Base-by-base conservation (phyloP, 2,329 filamentous ascomycete genomes). In the Grosmannia serpens region DNA sequence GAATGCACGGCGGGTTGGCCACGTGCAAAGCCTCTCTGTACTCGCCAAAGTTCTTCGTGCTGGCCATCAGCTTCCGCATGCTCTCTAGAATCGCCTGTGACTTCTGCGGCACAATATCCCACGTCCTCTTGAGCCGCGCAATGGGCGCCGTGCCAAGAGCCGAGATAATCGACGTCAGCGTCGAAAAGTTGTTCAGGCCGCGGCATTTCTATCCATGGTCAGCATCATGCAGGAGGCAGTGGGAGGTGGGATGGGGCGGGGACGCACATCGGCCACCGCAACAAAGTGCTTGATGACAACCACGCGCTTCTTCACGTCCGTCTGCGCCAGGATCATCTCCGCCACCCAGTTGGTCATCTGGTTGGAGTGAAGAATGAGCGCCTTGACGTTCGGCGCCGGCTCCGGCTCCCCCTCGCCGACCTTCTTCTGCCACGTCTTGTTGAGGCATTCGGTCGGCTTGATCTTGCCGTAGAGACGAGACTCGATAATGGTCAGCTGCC, bases 361-460 rank as follows among this genome's bases (percentile, higher is more conserved):
- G 68, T 99, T 99, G 0, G 94, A 97, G 73, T 99, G 94, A 56
- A 97, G 78, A 73, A 99, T 99, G 62, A 99, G 80, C 11, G 91
- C 89, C 74, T 97, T 96, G 65, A 99, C 90, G 66, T 99, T 97
- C 0, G 90, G 84, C 11, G 94, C 91, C 38, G 91, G 89, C 67
- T 96, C 91, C 7, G 87, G 82, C 62, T 91, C 88, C 61, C 87
- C 86, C 38, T 91, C 87, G 10, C 76, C 81, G 60, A 95, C 79
- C 76, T 96, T 96, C 81, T 95, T 97, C 73, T 96, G 91, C 94
- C 94, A 99, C 6, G 91, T 96, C 78, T 99, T 99, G 74, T 96
- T 96, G 61, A 99, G 76, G 70, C 92, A 97, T 71, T 99, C 94
- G 0, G 90, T 94, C 0, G 92, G 88, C 71, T 92, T 92, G 71